A percentile compares a stretch with the other conserved stretches of the same genome.
phyloP scores from a whole-genome alignment of 108 stramenopile species.

The Asterionellopsis glacialis region DNA sequence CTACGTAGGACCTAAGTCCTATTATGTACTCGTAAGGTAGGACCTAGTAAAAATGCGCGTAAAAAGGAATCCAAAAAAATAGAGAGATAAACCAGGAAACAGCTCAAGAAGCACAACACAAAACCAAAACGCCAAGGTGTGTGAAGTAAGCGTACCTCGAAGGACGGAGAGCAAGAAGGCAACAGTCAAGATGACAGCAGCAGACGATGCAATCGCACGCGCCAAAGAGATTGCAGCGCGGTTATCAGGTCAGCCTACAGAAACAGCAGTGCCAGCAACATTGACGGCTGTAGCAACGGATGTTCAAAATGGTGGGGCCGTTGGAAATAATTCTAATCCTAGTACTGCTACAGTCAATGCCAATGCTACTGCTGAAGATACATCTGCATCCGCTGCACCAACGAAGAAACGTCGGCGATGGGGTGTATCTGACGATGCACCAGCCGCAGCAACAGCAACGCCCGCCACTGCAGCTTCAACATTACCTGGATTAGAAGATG shows the following conservation, averaged over 20 bases:
- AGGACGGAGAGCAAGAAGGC: too few relatives aligned
- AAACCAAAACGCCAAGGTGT: too few relatives aligned
- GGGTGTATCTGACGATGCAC: conserved; percentile 4
- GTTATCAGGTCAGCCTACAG: conserved; percentile 21
- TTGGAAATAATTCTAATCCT: not conserved
- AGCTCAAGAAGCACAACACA: too few relatives aligned
- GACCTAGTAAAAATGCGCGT: too few relatives aligned
- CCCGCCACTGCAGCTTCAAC: conserved; percentile 39
- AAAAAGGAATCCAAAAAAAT: too few relatives aligned
- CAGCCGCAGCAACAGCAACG: conserved; percentile 24
- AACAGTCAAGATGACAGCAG: conserved; percentile 7
- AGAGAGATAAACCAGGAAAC: too few relatives aligned
- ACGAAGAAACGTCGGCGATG: conserved; percentile 6
- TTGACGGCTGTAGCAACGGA: conserved; percentile 3
- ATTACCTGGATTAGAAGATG: conserved; percentile 29
- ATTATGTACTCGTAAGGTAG: too few relatives aligned
- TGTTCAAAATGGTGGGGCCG: conserved; percentile 3
- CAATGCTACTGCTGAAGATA: not conserved
- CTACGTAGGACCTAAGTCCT: too few relatives aligned
- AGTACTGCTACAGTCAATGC: too few relatives aligned
- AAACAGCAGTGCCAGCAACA: conserved; percentile 4
- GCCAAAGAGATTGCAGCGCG: conserved; percentile 84
- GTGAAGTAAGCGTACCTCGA: too few relatives aligned
- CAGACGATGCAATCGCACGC: conserved; percentile 68
- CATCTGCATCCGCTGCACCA: conserved; percentile 12